Evolutionary conservation across 2,329 filamentous ascomycete genomes (phyloP), one percentile per base, ranked within the genome.

Genomic region (Aureobasidium zeae): DNA sequence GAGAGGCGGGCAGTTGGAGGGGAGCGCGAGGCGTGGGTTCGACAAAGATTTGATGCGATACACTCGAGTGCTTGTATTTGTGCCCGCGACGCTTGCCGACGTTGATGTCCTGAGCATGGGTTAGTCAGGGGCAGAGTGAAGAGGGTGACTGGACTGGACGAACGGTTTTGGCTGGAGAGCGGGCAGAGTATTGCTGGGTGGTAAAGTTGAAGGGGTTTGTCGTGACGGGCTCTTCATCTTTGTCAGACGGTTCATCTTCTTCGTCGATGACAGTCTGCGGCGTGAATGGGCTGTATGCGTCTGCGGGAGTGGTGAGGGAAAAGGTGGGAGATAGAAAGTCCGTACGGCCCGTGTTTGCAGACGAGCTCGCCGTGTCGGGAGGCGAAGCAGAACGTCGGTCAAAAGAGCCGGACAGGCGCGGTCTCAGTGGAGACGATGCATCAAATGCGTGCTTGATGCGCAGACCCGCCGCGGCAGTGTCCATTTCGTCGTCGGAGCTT

Each of bases 41-140:
- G 54, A 93, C 85, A 63, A 96, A 94, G 63, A 96, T 93, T 63
- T 95, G 88, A 61, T 96, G 88, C 15, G 86, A 94, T 46, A 98
- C 83, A 60, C 86, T 94, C 61, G 85, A 93, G 68, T 96, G 89
- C 61, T 95, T 94, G 73, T 98, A 98, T 62, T 91, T 87, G 69
- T 98, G 91, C 50, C 91, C 91, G 49, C 89, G 82, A 52, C 91
- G 79, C 63, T 94, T 86, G 51, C 88, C 88, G 51, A 39, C 36
- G 16, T 39, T 39, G 36, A 95, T 78, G 54, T 86, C 89, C 81
- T 93, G 62, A 28, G 3, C 9, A 11, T 47, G 50, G 38, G 15
- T 29, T 9, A 33, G 30, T 21, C 12, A 24, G n/a, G 26, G 21
- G 54, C 39, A 60, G 51, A 29, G 54, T 53, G 49, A 13, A 11